Percentiles rank a stretch among this genome's conserved stretches.
These are phyloP conservation scores for Pulveroboletus sp. DNA, from an alignment of 768 basidiomycete genomes.

Conservation along the genomic window DNA sequence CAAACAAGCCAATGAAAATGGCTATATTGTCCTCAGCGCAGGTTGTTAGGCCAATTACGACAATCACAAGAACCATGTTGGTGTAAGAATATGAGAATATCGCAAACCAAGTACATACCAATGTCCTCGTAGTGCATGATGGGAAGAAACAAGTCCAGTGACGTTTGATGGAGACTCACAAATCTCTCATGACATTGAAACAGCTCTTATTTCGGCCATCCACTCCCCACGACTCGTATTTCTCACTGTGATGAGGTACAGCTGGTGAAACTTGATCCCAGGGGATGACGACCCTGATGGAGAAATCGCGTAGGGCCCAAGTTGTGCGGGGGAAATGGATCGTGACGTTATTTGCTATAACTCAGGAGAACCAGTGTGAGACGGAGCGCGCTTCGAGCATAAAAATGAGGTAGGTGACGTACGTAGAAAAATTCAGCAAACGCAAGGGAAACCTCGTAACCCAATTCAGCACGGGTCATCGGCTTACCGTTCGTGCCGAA, in stretches of 20 bases:
- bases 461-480: slow-evolving; percentile 21
- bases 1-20: not conserved
- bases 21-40: slow-evolving; percentile 3
- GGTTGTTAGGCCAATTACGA: slow-evolving; percentile 1
- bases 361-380: slow-evolving; percentile 2
- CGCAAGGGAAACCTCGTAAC: slow-evolving; percentile 26
- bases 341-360: slow-evolving; percentile 19
- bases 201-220: slow-evolving; percentile 24
- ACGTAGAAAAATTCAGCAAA: slow-evolving; percentile 30
- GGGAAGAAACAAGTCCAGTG: not conserved
- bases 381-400: not conserved
- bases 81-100: not conserved
- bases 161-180: slow-evolving; percentile 5
- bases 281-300: slow-evolving; percentile 8
- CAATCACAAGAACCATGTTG: not conserved
- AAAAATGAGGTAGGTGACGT: slow-evolving; percentile 6
- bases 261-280: slow-evolving; percentile 22
- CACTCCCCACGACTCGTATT: slow-evolving; percentile 27
- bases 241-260: slow-evolving; percentile 23
- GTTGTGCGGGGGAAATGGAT: slow-evolving; percentile 5
- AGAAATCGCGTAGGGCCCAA: slow-evolving; percentile 19
- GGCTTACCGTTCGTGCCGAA: slow-evolving; percentile 14
- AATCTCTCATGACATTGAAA: slow-evolving; percentile 10
- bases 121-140: not conserved
- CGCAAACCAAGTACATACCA: slow-evolving; percentile 4